phyloP scores from a whole-genome alignment of 371 early-diverging fungal genomes.

The Mucor ambiguus region DNA sequence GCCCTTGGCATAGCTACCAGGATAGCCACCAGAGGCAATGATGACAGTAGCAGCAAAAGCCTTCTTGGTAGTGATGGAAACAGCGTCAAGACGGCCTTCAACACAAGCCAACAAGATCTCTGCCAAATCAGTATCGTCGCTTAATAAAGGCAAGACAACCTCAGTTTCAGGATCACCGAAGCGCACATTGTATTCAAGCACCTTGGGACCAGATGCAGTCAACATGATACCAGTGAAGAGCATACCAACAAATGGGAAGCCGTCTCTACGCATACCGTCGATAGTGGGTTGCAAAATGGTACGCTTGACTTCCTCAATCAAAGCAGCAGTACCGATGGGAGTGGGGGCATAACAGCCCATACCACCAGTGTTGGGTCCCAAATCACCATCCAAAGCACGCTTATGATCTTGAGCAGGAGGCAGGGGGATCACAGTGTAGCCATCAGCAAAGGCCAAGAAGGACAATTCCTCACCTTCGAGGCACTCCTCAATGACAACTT shows the following conservation, averaged over 20 bases:
- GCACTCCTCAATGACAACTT: constrained; percentile 95
- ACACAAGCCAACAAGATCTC: constrained; percentile 88
- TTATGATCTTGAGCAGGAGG: constrained; percentile 98
- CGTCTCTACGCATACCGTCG: constrained; percentile 95
- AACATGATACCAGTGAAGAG: constrained; percentile 97
- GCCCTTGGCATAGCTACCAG: constrained; percentile 85
- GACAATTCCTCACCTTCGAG: constrained; percentile 92
- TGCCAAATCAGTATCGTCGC: constrained; percentile 82
- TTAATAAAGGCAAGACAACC: constrained; percentile 89
- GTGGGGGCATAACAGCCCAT: constrained; percentile 99
- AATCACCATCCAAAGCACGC: constrained; percentile 90
- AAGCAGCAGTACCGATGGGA: constrained; percentile 81
- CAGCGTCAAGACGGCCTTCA: constrained; percentile 91
- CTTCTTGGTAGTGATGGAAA: constrained; percentile 70
- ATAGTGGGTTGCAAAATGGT: constrained; percentile 90
- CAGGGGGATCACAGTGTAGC: constrained; percentile 87
- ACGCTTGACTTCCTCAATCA: constrained; percentile 73
- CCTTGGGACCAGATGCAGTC: constrained; percentile 86
- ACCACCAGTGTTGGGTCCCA: constrained; percentile 97
- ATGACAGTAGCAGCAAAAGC: constrained; percentile 91
- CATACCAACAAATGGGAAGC: constrained; percentile 95
- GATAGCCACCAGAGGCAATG: constrained; percentile 92
- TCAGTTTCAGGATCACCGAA: constrained; percentile 99
- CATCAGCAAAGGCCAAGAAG: constrained; percentile 93
- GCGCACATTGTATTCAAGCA: constrained; percentile 96